A percentile compares a stretch with the other conserved stretches of the same genome.
phyloP scores from a whole-genome alignment of 176 grass and related monocot species.

The Eragrostis curvula region DNA sequence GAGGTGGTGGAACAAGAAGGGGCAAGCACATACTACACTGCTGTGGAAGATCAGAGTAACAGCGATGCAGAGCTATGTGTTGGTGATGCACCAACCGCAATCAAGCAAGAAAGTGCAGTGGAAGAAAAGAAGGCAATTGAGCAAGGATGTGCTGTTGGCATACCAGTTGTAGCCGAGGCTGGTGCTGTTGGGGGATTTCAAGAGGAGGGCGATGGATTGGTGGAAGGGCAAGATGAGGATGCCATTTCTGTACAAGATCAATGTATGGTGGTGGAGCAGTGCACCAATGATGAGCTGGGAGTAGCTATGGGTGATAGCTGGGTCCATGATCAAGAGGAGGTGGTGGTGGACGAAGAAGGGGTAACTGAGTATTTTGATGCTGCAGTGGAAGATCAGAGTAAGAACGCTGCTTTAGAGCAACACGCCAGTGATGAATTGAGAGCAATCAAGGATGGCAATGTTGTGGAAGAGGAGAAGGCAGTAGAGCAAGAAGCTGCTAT shows the following conservation, averaged over 20 bases:
- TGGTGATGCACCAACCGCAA: not conserved
- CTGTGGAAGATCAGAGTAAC: constrained; percentile 30
- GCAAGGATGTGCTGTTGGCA: not conserved
- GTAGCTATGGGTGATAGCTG: not conserved
- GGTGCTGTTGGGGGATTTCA: not conserved
- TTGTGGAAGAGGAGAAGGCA: constrained; percentile 10
- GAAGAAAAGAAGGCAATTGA: not conserved
- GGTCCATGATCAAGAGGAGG: not conserved
- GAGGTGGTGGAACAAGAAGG: constrained; percentile 13
- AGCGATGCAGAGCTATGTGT: not conserved
- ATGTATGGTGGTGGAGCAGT: not conserved
- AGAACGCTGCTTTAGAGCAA: not conserved
- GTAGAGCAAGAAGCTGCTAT: not conserved
- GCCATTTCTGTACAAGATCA: not conserved
- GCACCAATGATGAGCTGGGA: not conserved
- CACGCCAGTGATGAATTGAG: not conserved
- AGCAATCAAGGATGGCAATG: not conserved
- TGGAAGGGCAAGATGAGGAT: constrained; percentile 1
- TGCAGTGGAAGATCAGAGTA: not conserved
- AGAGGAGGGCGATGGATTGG: not conserved
- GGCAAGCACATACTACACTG: not conserved
- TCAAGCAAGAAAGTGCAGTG: not conserved
- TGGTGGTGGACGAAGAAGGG: not conserved
- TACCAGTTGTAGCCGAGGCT: not conserved
- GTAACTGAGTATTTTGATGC: not conserved